Conservation (phyloP, 2,329 filamentous ascomycete genomes). For the Xylaria polymorpha region DNA sequence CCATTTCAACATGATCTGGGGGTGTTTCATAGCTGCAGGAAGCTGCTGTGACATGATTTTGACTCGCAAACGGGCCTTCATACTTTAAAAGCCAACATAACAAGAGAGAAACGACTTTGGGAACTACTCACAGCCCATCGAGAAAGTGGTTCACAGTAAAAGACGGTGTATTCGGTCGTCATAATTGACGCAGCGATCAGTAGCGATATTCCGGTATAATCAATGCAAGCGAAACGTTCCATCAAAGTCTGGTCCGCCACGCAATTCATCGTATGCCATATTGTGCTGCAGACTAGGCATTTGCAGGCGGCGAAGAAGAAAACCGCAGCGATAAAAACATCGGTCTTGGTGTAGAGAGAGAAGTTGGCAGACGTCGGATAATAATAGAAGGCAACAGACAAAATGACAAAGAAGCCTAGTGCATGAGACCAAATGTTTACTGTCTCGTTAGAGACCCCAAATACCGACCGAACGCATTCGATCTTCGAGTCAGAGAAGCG, state of each 20-base stretch:
- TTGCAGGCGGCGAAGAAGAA: slow-evolving; percentile 98
- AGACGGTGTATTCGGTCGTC: slow-evolving; percentile 98
- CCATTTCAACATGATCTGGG: background rate
- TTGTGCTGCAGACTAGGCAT: slow-evolving; percentile 91
- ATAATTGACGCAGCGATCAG: slow-evolving; percentile 96
- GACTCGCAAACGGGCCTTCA: background rate
- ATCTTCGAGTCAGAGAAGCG: slow-evolving; percentile 93
- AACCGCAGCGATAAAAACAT: slow-evolving; percentile 89
- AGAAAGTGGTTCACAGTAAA: slow-evolving; percentile 94
- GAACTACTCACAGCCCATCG: slow-evolving; percentile 67
- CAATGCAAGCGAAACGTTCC: slow-evolving; percentile 95
- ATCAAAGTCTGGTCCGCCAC: slow-evolving; percentile 90
- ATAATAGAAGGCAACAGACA: slow-evolving; percentile 93
- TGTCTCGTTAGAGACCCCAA: slow-evolving; percentile 88
- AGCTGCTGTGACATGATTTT: too few relatives aligned
- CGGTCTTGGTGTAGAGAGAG: slow-evolving; percentile 83
- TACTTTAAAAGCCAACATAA: too few relatives aligned
- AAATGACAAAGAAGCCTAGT: slow-evolving; percentile 86
- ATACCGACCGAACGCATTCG: slow-evolving; percentile 86
- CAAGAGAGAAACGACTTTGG: background rate
- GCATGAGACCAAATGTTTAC: slow-evolving; percentile 99
- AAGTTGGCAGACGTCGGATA: slow-evolving; percentile 92
- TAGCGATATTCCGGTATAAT: slow-evolving; percentile 97
- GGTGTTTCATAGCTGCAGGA: background rate
- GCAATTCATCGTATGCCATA: slow-evolving; percentile 99